A percentile compares a stretch with the other conserved stretches of the same genome.
Conservation (phyloP, 1,284 basidiomycete species). For the Ustilago xerochloae region DNA sequence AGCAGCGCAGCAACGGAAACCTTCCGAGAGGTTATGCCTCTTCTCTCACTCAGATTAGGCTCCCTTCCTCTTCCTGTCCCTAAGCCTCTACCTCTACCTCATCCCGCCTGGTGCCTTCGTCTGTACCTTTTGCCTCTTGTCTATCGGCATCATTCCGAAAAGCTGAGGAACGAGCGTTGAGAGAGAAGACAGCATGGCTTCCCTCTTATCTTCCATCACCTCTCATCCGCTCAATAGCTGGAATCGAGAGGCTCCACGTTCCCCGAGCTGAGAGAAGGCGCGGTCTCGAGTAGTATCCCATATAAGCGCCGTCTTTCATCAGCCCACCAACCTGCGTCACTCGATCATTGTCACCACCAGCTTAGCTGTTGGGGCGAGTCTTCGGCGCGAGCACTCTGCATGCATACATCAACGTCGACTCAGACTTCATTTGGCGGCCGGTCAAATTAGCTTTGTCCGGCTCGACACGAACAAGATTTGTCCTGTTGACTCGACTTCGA, state of each 20-base stretch:
- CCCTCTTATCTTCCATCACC: too few species aligned
- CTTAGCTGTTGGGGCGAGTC: background rate
- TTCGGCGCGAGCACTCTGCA: background rate
- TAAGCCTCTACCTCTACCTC: too few species aligned
- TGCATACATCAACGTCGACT: background rate
- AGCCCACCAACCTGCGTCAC: background rate
- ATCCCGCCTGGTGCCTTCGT: too few species aligned
- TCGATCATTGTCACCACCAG: background rate
- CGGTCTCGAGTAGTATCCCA: too few species aligned
- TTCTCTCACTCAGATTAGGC: background rate
- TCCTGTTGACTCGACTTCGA: background rate
- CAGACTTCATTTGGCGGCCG: background rate
- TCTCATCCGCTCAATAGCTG: too few species aligned
- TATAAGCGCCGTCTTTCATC: too few species aligned
- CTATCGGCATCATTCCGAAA: too few species aligned
- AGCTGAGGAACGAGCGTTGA: too few species aligned
- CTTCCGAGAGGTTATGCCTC: background rate
- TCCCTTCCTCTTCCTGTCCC: background rate
- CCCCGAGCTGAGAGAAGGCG: too few species aligned
- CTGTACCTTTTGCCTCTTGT: too few species aligned
- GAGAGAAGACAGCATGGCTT: too few species aligned
- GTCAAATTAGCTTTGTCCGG: background rate
- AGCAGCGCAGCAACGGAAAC: slow-evolving; percentile 2
- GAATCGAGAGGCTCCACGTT: too few species aligned
- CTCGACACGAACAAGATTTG: slow-evolving; percentile 3